A percentile compares a stretch with the other conserved stretches of the same genome.
Conservation (phyloP, 768 basidiomycete genomes). For the Rhodotorula sphaerocarpa region DNA sequence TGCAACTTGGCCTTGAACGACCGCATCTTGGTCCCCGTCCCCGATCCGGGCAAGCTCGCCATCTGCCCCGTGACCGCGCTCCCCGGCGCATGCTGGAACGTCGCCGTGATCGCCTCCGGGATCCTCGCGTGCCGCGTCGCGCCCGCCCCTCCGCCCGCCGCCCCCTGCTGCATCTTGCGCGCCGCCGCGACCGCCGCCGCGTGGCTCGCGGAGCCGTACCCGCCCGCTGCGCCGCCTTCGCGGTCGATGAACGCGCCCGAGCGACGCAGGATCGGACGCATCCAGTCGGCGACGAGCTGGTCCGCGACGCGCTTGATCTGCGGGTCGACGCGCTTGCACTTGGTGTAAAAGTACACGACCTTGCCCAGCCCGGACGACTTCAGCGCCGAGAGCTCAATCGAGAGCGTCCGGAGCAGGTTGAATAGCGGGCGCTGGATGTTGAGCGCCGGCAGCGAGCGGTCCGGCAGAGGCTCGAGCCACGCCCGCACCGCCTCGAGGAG, state of each 20-base stretch:
- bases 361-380: conserved; percentile 85
- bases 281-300: conserved; percentile 76
- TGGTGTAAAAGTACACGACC: conserved; percentile 89
- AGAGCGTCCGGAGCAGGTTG: conserved; percentile 71
- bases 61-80: background rate
- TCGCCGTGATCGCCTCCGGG: conserved; percentile 64
- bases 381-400: conserved; percentile 79
- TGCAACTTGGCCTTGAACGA: conserved; percentile 33
- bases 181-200: conserved; percentile 53
- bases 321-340: conserved; percentile 77
- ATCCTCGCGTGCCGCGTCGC: conserved; percentile 74
- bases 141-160: conserved; percentile 42
- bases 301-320: conserved; percentile 73
- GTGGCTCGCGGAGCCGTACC: conserved; percentile 55
- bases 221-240: conserved; percentile 53
- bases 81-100: conserved; percentile 67
- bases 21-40: conserved; percentile 25
- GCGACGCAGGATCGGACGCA: conserved; percentile 82
- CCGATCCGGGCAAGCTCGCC: conserved; percentile 5
- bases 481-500: conserved; percentile 76
- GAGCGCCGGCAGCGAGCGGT: conserved; percentile 82
- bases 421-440: conserved; percentile 94
- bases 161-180: conserved; percentile 47
- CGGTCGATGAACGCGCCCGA: conserved; percentile 43
- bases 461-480: conserved; percentile 91